phyloP scores from a whole-genome alignment of 345 rosid species.

The Eucalyptus tenuipes region DNA sequence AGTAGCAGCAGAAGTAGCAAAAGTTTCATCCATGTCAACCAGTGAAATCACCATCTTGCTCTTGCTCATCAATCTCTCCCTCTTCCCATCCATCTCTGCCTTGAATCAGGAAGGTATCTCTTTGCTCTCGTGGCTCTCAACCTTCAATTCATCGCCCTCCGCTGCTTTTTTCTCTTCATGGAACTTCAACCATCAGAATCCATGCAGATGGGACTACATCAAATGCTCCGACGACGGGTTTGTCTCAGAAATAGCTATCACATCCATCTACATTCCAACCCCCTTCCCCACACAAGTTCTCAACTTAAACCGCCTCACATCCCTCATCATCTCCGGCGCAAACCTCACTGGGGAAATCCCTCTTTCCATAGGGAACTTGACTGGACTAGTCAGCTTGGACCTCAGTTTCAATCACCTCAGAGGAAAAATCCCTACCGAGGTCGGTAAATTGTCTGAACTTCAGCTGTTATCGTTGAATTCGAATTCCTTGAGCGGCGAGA shows the following conservation, averaged over 20 bases:
- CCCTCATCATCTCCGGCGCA: constrained; percentile 32
- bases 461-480: constrained; percentile 31
- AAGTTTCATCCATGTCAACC: constrained; percentile 20
- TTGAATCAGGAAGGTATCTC: constrained; percentile 63
- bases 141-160: constrained; percentile 37
- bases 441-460: constrained; percentile 28
- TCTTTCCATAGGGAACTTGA: constrained; percentile 25
- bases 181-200: constrained; percentile 39
- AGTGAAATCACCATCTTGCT: constrained; percentile 27
- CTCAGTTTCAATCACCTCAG: constrained; percentile 47
- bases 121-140: constrained; percentile 62
- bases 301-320: constrained; percentile 25
- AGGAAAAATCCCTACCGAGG: constrained; percentile 38
- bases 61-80: constrained; percentile 27
- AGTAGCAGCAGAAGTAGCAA: constrained; percentile 9
- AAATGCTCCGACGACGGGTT: constrained; percentile 28
- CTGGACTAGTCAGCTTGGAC: constrained; percentile 36
- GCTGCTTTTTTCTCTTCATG: constrained; percentile 50
- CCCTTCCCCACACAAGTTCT: constrained; percentile 38
- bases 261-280: constrained; percentile 22
- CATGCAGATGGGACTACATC: constrained; percentile 55
- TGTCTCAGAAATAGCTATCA: constrained; percentile 29
- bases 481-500: constrained; percentile 23
- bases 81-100: constrained; percentile 28
- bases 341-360: constrained; percentile 58